Evolutionary conservation across 805 yeast species (phyloP).

Genomic region (Nakazawaea populi): DNA sequence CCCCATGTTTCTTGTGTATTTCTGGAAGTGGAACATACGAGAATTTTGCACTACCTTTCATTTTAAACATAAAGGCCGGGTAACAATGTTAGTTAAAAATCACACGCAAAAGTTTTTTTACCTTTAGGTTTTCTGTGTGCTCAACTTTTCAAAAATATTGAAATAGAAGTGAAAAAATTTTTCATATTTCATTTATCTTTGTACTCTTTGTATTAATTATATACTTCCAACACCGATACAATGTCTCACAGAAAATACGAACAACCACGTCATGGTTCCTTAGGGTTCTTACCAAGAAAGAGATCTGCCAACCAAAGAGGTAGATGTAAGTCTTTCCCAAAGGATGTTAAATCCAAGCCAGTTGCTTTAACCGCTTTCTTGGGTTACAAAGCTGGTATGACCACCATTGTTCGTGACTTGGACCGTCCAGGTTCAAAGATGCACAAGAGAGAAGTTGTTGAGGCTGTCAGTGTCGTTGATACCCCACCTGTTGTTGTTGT

Average conservation of each 20-base stretch:
- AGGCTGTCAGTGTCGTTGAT: constrained; percentile 99
- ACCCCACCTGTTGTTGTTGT: constrained; percentile 98
- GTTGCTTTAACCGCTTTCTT: constrained; percentile 99
- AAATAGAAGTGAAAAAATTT: not conserved
- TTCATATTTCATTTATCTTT: constrained; percentile 1
- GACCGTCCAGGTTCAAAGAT: constrained; percentile 99
- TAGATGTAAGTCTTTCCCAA: constrained; percentile 99
- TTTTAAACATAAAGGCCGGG: not conserved
- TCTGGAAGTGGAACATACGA: too few species aligned
- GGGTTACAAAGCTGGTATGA: constrained; percentile 99
- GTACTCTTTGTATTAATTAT: constrained; percentile 5
- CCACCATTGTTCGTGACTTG: constrained; percentile 99
- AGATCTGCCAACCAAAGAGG: constrained; percentile 98
- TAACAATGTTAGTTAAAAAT: too few species aligned
- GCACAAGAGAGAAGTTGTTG: constrained; percentile 99
- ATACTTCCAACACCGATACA: not conserved
- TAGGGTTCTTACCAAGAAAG: constrained; percentile 99
- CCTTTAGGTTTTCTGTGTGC: too few species aligned
- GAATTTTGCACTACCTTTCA: not conserved
- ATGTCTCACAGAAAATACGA: constrained; percentile 99
- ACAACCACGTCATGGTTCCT: constrained; percentile 99
- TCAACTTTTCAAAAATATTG: not conserved
- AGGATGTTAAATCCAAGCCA: constrained; percentile 96
- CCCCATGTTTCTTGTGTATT: too few species aligned
- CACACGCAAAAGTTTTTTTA: not conserved